phyloP scores from a whole-genome alignment of 768 basidiomycete genomes.

The Xerocomellus dryophilus region DNA sequence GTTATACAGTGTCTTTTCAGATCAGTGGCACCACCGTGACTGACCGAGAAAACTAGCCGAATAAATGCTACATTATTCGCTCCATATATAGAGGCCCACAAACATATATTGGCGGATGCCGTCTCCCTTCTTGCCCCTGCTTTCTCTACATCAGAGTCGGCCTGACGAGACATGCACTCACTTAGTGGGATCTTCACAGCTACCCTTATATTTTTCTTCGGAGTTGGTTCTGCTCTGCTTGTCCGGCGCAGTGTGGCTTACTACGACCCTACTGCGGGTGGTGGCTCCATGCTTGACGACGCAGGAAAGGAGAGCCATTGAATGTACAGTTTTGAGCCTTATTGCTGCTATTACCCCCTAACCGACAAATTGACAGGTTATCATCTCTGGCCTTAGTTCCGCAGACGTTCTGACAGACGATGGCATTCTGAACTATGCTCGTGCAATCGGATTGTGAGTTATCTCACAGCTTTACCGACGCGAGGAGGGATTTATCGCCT shows the following conservation, averaged over 20 bases:
- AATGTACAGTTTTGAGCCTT: conserved; percentile 31
- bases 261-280: conserved; percentile 33
- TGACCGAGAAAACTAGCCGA: no score
- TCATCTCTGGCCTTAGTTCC: conserved; percentile 63
- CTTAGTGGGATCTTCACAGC: not conserved
- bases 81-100: not conserved
- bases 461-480: not conserved
- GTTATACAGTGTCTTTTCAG: no score
- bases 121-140: not conserved
- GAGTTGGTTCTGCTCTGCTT: not conserved
- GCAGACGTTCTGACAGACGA: conserved; percentile 50
- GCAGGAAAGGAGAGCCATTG: conserved; percentile 42
- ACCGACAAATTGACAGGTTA: conserved; percentile 37
- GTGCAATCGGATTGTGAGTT: conserved; percentile 60
- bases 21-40: no score
- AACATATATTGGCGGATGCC: not conserved
- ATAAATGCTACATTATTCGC: no score
- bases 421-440: conserved; percentile 57
- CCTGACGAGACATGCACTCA: not conserved
- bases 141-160: not conserved
- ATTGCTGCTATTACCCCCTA: not conserved
- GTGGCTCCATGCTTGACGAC: conserved; percentile 46
- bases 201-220: not conserved
- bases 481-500: conserved; percentile 8
- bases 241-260: conserved; percentile 26